These are phyloP conservation scores for Earliella scabrosa DNA, from an alignment of 1,284 basidiomycete genomes.

Conservation along the genomic window DNA sequence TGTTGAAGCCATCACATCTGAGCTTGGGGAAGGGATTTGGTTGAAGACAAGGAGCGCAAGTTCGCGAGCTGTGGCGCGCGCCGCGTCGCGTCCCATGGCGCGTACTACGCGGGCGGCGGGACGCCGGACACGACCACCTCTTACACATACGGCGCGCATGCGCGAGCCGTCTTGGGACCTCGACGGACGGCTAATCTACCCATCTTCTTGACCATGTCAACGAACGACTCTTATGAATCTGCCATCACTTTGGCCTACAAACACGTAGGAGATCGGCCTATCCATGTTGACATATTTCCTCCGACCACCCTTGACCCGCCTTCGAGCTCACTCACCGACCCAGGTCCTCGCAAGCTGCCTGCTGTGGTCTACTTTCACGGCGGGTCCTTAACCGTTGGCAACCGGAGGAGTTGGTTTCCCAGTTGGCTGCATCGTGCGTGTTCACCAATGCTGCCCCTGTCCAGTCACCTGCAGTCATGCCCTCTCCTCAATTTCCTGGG, in stretches of 20 bases:
- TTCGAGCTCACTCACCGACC: too few species aligned
- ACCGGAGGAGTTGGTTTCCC: slow-evolving; percentile 63
- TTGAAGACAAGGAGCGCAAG: too few species aligned
- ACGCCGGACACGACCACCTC: not conserved
- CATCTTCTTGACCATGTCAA: too few species aligned
- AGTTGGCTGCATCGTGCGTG: slow-evolving; percentile 60
- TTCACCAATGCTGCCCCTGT: not conserved
- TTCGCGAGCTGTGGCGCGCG: too few species aligned
- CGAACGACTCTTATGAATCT: too few species aligned
- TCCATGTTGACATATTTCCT: slow-evolving; percentile 29
- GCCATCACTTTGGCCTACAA: slow-evolving; percentile 27
- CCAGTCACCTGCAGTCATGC: not conserved
- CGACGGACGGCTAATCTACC: too few species aligned
- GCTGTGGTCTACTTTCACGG: slow-evolving; percentile 67
- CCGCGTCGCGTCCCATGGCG: not conserved
- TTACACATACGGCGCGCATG: too few species aligned
- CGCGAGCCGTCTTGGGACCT: too few species aligned
- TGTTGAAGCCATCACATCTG: slow-evolving; percentile 17
- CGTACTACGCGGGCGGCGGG: too few species aligned
- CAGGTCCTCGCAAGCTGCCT: slow-evolving; percentile 35
- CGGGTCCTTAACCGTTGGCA: slow-evolving; percentile 63
- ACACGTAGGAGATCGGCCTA: slow-evolving; percentile 4
- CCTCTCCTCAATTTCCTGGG: not conserved
- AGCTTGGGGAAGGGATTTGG: not conserved
- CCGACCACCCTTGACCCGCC: slow-evolving; percentile 2